These are phyloP conservation scores for Scedosporium minutisporum DNA, from an alignment of 2,329 filamentous ascomycete genomes.

Conservation along the genomic window DNA sequence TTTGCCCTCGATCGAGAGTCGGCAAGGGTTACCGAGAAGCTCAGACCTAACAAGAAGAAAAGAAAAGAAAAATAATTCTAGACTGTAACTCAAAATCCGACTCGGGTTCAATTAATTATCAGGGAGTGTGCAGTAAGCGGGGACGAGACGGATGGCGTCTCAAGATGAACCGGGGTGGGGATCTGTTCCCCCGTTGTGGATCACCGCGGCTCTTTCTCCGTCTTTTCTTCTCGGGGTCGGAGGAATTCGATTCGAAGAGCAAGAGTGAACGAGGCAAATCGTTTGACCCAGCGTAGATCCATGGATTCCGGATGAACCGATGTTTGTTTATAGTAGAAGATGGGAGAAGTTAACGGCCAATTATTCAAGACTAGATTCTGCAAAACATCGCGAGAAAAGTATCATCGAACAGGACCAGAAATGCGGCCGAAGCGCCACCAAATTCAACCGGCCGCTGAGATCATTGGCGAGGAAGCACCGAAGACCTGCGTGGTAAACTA, in stretches of 20 bases:
- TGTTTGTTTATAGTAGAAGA: not conserved
- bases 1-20: too few relatives aligned
- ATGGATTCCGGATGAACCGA: not conserved
- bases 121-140: not conserved
- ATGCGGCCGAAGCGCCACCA: not conserved
- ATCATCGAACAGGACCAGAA: not conserved
- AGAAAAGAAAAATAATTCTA: not conserved
- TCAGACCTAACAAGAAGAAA: not conserved
- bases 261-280: not conserved
- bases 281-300: not conserved
- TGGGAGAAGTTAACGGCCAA: not conserved
- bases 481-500: too few relatives aligned
- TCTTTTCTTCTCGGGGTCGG: not conserved
- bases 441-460: too few relatives aligned
- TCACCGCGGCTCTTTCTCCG: not conserved
- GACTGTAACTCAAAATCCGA: not conserved
- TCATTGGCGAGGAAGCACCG: too few relatives aligned
- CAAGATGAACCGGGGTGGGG: not conserved
- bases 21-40: too few relatives aligned
- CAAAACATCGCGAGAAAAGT: not conserved
- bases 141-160: not conserved
- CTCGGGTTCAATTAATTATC: not conserved
- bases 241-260: not conserved
- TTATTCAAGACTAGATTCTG: not conserved
- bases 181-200: not conserved